Conservation (phyloP, 208 protist genomes). For the Trichomonas vaginalis region DNA sequence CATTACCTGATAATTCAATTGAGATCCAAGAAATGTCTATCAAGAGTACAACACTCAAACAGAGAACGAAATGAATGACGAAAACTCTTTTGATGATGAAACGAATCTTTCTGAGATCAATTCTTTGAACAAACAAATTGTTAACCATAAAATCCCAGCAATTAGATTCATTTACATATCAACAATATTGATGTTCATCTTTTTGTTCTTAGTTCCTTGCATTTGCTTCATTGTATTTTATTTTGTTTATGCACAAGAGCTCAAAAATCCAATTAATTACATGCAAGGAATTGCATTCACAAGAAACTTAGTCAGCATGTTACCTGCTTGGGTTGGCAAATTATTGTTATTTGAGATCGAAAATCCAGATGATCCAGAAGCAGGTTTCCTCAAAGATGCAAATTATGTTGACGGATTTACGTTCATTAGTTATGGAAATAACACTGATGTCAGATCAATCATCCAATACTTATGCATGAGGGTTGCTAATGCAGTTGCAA, state of each 20-base stretch:
- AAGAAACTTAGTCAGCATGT: background rate
- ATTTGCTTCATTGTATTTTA: background rate
- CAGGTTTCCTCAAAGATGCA: background rate
- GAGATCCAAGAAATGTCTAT: background rate
- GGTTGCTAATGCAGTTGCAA: background rate
- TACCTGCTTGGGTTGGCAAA: background rate
- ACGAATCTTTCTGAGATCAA: background rate
- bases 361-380: background rate
- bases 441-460: background rate
- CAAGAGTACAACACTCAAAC: too few relatives aligned
- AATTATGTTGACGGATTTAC: background rate
- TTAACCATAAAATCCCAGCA: background rate
- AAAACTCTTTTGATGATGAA: background rate
- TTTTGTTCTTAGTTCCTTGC: background rate
- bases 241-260: too few relatives aligned
- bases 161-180: background rate
- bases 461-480: background rate
- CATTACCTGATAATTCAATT: background rate
- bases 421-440: background rate
- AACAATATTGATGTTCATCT: background rate
- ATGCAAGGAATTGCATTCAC: background rate
- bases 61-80: background rate
- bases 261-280: background rate
- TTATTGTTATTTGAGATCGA: background rate
- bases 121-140: background rate